Conservation (phyloP, 2,329 filamentous ascomycete genomes). For the Fusarium nanum region DNA sequence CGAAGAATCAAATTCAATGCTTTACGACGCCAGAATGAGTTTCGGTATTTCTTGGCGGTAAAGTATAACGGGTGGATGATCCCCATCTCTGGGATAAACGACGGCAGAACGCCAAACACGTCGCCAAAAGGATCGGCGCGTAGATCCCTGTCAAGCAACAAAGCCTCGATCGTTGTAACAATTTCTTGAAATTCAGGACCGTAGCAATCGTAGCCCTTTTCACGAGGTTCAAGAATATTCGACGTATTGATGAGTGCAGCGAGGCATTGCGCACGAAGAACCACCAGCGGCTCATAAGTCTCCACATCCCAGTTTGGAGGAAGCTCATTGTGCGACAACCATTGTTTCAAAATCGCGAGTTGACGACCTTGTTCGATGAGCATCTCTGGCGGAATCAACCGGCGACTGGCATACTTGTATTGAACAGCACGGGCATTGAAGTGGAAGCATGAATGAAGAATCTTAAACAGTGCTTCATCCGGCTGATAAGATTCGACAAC, state of each 20-base stretch:
- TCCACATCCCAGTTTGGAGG: fast-evolving
- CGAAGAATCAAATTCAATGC: constrained; percentile 11
- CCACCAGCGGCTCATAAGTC: constrained; percentile 3
- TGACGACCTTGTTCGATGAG: constrained; percentile 41
- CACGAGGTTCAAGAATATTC: constrained; percentile 24
- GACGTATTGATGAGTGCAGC: constrained; percentile 18
- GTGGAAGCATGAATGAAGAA: constrained; percentile 31
- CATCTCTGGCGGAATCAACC: constrained; percentile 21
- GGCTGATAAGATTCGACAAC: not conserved
- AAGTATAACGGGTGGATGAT: constrained; percentile 34
- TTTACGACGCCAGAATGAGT: constrained; percentile 26
- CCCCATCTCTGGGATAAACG: constrained; percentile 33
- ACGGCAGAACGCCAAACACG: not conserved
- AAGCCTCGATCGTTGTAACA: not conserved
- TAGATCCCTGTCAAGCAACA: not conserved
- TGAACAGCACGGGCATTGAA: constrained; percentile 20
- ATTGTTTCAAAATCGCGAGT: constrained; percentile 29
- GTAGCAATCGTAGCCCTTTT: constrained; percentile 30
- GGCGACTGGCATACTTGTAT: constrained; percentile 34
- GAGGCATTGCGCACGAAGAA: constrained; percentile 36
- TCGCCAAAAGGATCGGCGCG: fast-evolving
- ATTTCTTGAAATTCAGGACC: constrained; percentile 39
- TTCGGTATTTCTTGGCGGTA: constrained; percentile 31
- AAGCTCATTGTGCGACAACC: constrained; percentile 17
- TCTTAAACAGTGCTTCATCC: constrained; percentile 7